A percentile compares a stretch with the other conserved stretches of the same genome.
Conservation (phyloP, 1,139 yeast species). For the Yueomyces sp. region DNA sequence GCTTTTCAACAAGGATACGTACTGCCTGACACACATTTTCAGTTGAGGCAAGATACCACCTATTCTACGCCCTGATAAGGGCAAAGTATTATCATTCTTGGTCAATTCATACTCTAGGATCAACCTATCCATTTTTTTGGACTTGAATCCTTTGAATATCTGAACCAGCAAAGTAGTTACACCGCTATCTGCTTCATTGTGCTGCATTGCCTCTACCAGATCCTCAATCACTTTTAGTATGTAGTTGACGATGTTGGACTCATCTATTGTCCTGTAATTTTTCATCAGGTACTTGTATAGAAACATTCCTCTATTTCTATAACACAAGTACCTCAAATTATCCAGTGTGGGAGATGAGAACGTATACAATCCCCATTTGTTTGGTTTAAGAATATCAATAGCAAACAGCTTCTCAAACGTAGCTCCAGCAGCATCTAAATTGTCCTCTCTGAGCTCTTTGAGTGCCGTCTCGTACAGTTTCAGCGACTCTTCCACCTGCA, state of each 20-base stretch:
- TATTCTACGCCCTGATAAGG: slow-evolving; percentile 29
- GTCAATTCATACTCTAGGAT: slow-evolving; percentile 52
- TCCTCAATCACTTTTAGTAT: slow-evolving; percentile 38
- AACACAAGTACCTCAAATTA: slow-evolving; percentile 61
- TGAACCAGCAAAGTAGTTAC: slow-evolving; percentile 37
- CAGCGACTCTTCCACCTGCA: slow-evolving; percentile 78
- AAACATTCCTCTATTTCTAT: slow-evolving; percentile 70
- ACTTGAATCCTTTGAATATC: slow-evolving; percentile 36
- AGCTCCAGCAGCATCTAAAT: slow-evolving; percentile 37
- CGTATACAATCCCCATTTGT: slow-evolving; percentile 32
- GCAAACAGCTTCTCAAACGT: slow-evolving; percentile 53
- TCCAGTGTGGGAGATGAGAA: slow-evolving; percentile 58
- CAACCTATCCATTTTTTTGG: slow-evolving; percentile 42
- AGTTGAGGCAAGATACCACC: slow-evolving; percentile 16
- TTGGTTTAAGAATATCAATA: slow-evolving; percentile 51
- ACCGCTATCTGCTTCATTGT: slow-evolving; percentile 51
- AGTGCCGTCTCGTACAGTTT: slow-evolving; percentile 64
- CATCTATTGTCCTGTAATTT: slow-evolving; percentile 8
- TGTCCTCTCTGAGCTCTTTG: slow-evolving; percentile 38
- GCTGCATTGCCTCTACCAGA: slow-evolving; percentile 40
- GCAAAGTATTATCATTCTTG: slow-evolving; percentile 35
- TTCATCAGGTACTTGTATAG: slow-evolving; percentile 39
- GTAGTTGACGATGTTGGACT: slow-evolving; percentile 21
- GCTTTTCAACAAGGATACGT: slow-evolving; percentile 8
- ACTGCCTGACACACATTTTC: slow-evolving; percentile 9